Conservation (phyloP, 2,329 filamentous ascomycete genomes). For the Botrytis hyacinthi region DNA sequence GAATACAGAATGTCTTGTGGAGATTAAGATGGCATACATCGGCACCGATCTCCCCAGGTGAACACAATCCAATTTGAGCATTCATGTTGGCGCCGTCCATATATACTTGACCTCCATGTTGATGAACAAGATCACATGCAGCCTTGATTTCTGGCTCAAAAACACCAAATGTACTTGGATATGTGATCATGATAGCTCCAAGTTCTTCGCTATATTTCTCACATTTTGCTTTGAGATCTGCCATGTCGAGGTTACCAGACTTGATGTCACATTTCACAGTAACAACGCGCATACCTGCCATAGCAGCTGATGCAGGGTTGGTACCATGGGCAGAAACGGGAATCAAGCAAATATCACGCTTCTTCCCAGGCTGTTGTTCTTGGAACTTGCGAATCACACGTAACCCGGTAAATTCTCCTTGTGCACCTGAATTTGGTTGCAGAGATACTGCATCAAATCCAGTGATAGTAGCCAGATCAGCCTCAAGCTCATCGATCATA, state of each 20-base stretch:
- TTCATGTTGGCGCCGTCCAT: constrained; percentile 99
- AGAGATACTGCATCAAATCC: constrained; percentile 87
- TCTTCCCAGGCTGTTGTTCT: constrained; percentile 63
- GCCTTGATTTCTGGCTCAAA: constrained; percentile 88
- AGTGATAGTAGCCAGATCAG: constrained; percentile 77
- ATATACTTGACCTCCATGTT: constrained; percentile 89
- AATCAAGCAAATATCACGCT: constrained; percentile 89
- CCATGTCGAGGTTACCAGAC: constrained; percentile 87
- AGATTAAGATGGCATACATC: constrained; percentile 97
- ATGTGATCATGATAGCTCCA: constrained; percentile 94
- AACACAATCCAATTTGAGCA: constrained; percentile 92
- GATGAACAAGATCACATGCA: constrained; percentile 81
- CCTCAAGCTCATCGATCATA: constrained; percentile 70
- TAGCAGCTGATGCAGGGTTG: constrained; percentile 90
- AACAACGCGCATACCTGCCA: constrained; percentile 94
- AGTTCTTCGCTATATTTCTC: constrained; percentile 82
- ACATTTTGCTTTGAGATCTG: constrained; percentile 82
- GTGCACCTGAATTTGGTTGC: constrained; percentile 93
- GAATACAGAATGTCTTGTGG: constrained; percentile 99
- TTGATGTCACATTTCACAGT: constrained; percentile 84
- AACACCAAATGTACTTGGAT: constrained; percentile 91
- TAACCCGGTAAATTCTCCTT: constrained; percentile 91
- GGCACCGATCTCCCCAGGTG: constrained; percentile 89
- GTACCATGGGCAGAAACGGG: constrained; percentile 94
- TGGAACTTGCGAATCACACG: constrained; percentile 84